phyloP scores from a whole-genome alignment of 192 early-diverging fungal species.

The Coemansia sp. region DNA sequence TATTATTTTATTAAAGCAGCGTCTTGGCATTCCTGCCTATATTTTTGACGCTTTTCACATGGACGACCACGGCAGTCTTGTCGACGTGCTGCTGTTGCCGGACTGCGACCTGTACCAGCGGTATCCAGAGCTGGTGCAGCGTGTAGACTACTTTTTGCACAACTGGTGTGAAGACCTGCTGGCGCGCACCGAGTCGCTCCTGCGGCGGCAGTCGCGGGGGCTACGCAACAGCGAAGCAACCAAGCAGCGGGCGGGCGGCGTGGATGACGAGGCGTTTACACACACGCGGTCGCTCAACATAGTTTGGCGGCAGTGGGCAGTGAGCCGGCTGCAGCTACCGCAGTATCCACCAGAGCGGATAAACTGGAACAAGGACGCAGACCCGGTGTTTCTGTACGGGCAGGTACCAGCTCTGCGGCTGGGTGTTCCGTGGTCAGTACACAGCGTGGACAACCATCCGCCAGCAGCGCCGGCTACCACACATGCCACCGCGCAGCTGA shows the following conservation, averaged over 20 bases:
- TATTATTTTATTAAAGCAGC: not conserved
- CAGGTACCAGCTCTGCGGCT: slow-evolving; percentile 46
- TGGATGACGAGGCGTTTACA: slow-evolving; percentile 40
- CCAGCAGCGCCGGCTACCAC: not conserved
- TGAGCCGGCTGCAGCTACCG: slow-evolving; percentile 39
- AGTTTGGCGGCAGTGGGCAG: slow-evolving; percentile 52
- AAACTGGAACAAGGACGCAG: slow-evolving; percentile 57
- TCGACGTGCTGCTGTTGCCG: slow-evolving; percentile 49
- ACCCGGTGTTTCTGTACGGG: slow-evolving; percentile 53
- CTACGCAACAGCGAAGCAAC: slow-evolving; percentile 16
- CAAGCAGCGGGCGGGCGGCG: slow-evolving; percentile 5
- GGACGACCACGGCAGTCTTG: slow-evolving; percentile 38
- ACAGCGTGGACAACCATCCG: slow-evolving; percentile 14
- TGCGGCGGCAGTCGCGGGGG: slow-evolving; percentile 30
- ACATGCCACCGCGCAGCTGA: slow-evolving; percentile 20
- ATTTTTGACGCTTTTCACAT: slow-evolving; percentile 13
- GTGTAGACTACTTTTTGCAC: slow-evolving; percentile 53
- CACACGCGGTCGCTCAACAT: slow-evolving; percentile 48
- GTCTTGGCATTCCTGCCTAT: slow-evolving; percentile 1
- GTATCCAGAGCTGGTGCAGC: slow-evolving; percentile 50
- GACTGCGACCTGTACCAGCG: slow-evolving; percentile 54
- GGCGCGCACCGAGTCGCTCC: slow-evolving; percentile 38
- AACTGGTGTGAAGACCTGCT: slow-evolving; percentile 45
- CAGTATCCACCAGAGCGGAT: slow-evolving; percentile 51
- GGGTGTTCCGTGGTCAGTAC: slow-evolving; percentile 40